phyloP scores from a whole-genome alignment of 2,329 filamentous ascomycete genomes.

The Leptographium radiaticola region DNA sequence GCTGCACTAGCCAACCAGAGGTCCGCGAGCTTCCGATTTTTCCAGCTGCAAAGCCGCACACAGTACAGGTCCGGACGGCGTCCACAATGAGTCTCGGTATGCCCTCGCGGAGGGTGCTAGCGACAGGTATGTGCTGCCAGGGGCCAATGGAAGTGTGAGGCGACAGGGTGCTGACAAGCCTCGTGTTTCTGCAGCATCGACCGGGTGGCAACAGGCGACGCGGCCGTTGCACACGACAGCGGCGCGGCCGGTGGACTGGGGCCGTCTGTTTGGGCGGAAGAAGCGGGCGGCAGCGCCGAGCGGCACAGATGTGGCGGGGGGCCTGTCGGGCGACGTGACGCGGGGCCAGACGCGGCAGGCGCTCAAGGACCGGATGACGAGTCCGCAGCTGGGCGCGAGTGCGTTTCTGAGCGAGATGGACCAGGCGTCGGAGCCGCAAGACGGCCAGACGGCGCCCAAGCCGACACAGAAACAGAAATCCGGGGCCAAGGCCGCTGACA shows the following conservation, averaged over 20 bases:
- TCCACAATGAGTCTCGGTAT: slow-evolving; percentile 50
- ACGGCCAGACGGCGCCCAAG: not conserved
- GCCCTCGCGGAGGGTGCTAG: slow-evolving; percentile 47
- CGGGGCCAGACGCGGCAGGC: slow-evolving; percentile 21
- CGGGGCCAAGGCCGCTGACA: not conserved
- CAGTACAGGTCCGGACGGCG: slow-evolving; percentile 1
- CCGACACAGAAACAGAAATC: too few relatives aligned
- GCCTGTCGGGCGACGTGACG: slow-evolving; percentile 14
- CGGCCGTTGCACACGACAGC: slow-evolving; percentile 9
- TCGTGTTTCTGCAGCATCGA: slow-evolving; percentile 4
- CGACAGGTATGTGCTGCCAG: slow-evolving; percentile 36
- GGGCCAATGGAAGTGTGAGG: not conserved
- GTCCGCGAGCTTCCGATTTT: not conserved
- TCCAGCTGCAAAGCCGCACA: not conserved
- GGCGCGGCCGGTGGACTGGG: slow-evolving; percentile 8
- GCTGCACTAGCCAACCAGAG: not conserved
- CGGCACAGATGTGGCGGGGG: slow-evolving; percentile 1
- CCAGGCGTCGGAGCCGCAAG: not conserved
- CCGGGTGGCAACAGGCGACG: slow-evolving; percentile 9
- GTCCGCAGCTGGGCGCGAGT: slow-evolving; percentile 30
- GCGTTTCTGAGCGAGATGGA: slow-evolving; percentile 48
- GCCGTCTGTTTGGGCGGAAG: slow-evolving; percentile 13
- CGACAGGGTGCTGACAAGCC: not conserved
- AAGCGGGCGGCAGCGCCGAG: slow-evolving; percentile 9
- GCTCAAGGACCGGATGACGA: slow-evolving; percentile 30